Percentiles rank a stretch among this genome's conserved stretches.
Conservation (phyloP, 1,139 yeast genomes). For the Pichia sp. region DNA sequence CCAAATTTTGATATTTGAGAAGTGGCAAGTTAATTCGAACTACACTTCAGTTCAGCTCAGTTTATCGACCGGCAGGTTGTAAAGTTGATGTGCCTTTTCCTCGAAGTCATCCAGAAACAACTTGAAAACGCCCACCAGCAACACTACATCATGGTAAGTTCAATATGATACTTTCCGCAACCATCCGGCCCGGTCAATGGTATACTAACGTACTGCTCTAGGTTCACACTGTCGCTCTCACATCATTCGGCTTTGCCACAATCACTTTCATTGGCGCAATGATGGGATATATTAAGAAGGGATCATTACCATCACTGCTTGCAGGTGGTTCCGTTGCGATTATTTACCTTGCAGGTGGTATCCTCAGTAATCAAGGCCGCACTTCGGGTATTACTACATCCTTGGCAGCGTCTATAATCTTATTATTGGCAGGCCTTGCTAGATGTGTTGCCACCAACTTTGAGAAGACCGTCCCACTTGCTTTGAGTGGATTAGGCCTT, state of each 20-base stretch:
- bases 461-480: slow-evolving; percentile 67
- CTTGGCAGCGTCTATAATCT: slow-evolving; percentile 57
- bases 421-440: slow-evolving; percentile 62
- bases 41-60: no score
- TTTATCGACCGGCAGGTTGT: no score
- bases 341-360: slow-evolving; percentile 71
- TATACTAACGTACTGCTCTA: no score
- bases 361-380: slow-evolving; percentile 61
- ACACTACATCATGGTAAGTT: no score
- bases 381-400: slow-evolving; percentile 82
- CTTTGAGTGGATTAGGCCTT: slow-evolving; percentile 58
- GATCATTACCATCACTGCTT: slow-evolving; percentile 70
- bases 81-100: no score
- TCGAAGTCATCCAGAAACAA: no score
- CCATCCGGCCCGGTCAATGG: no score
- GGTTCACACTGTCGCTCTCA: neutral
- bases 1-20: no score
- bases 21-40: no score
- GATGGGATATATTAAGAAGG: slow-evolving; percentile 41
- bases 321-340: slow-evolving; percentile 72
- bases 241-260: slow-evolving; percentile 12
- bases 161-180: no score
- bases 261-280: slow-evolving; percentile 25
- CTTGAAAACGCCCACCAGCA: no score
- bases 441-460: slow-evolving; percentile 37